phyloP scores from a whole-genome alignment of 371 early-diverging fungal genomes.

The Rhizopus delemar region DNA sequence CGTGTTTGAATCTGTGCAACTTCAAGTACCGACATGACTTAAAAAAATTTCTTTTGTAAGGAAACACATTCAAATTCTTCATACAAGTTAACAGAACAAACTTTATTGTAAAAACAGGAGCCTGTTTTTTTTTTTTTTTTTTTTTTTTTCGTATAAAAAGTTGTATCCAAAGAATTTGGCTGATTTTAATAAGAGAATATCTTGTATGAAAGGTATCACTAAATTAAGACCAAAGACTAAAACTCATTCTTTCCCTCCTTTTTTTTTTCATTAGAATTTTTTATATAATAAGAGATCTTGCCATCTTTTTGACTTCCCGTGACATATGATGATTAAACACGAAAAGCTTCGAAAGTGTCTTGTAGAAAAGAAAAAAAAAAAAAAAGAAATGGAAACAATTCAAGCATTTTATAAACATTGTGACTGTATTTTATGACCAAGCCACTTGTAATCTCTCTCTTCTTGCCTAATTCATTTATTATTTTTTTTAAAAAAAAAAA shows the following conservation, averaged over 20 bases:
- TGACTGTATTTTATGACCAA: too few relatives aligned
- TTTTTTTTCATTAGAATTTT: constrained; percentile 19
- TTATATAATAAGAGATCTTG: constrained; percentile 21
- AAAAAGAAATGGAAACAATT: neutral
- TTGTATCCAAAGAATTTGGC: too few relatives aligned
- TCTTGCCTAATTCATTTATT: too few relatives aligned
- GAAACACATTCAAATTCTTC: too few relatives aligned
- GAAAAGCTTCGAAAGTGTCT: constrained; percentile 39
- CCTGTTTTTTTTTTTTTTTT: neutral
- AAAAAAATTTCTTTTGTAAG: neutral
- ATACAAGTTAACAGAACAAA: too few relatives aligned
- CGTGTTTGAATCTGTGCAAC: neutral
- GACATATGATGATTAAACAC: constrained; percentile 29
- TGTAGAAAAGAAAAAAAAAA: constrained; percentile 24
- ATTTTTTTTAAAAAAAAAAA: constrained; percentile 17
- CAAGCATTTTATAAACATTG: too few relatives aligned
- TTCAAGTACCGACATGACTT: neutral
- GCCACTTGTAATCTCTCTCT: too few relatives aligned
- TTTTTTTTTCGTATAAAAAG: neutral
- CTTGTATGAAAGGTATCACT: too few relatives aligned
- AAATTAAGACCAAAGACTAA: too few relatives aligned
- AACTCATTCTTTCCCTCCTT: neutral
- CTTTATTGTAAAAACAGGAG: too few relatives aligned
- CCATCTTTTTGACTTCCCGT: constrained; percentile 34
- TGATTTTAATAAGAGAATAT: too few relatives aligned